Conservation (phyloP, 2,329 filamentous ascomycete species). For the Arthrobotrys megalospora region DNA sequence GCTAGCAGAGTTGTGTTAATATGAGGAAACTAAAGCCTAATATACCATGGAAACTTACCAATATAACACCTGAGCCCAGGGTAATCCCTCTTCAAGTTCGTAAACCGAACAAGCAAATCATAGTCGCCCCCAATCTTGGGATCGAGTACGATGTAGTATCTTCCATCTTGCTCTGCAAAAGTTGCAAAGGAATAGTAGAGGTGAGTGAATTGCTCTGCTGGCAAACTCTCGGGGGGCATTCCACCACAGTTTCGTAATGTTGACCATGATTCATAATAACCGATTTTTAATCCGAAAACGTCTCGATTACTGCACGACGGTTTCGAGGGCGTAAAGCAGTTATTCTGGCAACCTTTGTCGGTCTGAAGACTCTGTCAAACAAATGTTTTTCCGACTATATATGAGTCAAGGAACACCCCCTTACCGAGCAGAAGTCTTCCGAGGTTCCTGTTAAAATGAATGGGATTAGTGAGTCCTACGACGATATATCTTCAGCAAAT, state of each 20-base stretch:
- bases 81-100: constrained; percentile 29
- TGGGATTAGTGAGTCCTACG: background rate
- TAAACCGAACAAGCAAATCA: constrained; percentile 16
- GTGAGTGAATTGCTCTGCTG: constrained; percentile 38
- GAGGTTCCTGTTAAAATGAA: background rate
- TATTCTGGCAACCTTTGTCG: constrained; percentile 31
- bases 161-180: constrained; percentile 13
- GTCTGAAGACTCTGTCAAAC: background rate
- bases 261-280: constrained; percentile 28
- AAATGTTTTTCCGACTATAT: background rate
- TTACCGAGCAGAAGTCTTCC: constrained; percentile 12
- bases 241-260: constrained; percentile 24
- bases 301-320: constrained; percentile 9
- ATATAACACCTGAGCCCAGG: constrained; percentile 24
- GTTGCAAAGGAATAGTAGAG: constrained; percentile 37
- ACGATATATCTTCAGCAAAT: background rate
- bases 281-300: constrained; percentile 26
- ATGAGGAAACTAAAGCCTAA: no score
- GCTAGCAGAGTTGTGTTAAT: constrained; percentile 1
- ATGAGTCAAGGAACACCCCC: no score
- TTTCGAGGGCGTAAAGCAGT: constrained; percentile 22
- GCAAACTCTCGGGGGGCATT: constrained; percentile 43
- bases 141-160: constrained; percentile 16
- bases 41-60: background rate
- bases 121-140: constrained; percentile 24